These are phyloP conservation scores for Scutellaria galericulata DNA, from an alignment of 257 asterid genomes.

Conservation along the genomic window DNA sequence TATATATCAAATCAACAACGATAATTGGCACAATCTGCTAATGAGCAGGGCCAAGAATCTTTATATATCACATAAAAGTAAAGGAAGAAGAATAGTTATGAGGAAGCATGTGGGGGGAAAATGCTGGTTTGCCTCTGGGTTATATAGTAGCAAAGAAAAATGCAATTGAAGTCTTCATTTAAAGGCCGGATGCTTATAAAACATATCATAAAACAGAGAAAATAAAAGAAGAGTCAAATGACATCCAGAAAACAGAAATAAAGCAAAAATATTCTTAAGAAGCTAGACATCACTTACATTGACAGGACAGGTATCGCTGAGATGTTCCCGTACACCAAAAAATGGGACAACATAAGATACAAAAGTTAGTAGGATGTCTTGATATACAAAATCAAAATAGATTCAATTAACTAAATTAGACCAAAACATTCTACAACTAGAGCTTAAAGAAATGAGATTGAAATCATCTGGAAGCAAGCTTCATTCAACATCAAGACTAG, in stretches of 20 bases:
- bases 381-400: conserved; percentile 25
- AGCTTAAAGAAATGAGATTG: conserved; percentile 6
- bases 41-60: neutral
- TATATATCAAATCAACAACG: conserved; percentile 10
- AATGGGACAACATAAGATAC: conserved; percentile 34
- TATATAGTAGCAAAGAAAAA: conserved; percentile 10
- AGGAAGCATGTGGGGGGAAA: neutral
- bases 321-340: conserved; percentile 42
- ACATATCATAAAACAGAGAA: conserved; percentile 24
- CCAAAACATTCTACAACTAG: conserved; percentile 11
- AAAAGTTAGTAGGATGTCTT: conserved; percentile 34
- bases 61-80: neutral
- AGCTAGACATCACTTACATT: conserved; percentile 63
- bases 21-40: conserved; percentile 5
- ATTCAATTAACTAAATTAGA: conserved; percentile 21
- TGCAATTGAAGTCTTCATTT: neutral
- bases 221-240: neutral
- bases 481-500: conserved; percentile 21
- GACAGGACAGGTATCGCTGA: conserved; percentile 98
- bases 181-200: neutral
- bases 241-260: conserved; percentile 10
- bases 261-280: conserved; percentile 14
- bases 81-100: neutral
- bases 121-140: neutral
- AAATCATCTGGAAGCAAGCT: conserved; percentile 17